A percentile compares a stretch with the other conserved stretches of the same genome.
Evolutionary conservation across 805 yeast species (phyloP).

Genomic region (Kazachstania africana): DNA sequence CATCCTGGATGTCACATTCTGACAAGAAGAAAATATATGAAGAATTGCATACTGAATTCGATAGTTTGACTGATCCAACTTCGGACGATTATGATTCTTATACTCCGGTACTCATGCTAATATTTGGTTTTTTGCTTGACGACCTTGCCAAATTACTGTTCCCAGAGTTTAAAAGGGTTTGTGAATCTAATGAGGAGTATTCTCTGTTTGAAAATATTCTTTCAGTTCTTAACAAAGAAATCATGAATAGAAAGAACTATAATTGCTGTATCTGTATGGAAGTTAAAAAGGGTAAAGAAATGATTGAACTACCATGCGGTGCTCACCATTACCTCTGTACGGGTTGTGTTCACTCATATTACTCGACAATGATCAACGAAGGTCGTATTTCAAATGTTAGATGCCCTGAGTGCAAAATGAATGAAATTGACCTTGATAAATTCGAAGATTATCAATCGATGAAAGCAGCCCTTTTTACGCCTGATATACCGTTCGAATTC

Average conservation of each 20-base stretch:
- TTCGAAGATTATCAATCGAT: conserved; percentile 23
- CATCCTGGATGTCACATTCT: conserved; percentile 23
- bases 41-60: conserved; percentile 26
- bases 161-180: conserved; percentile 3
- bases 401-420: conserved; percentile 41
- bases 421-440: conserved; percentile 9
- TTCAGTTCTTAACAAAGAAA: conserved; percentile 10
- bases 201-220: conserved; percentile 15
- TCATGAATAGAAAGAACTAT: conserved; percentile 30
- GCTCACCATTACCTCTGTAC: conserved; percentile 35
- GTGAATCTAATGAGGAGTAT: conserved; percentile 9
- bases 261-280: conserved; percentile 48
- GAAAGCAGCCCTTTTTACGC: conserved; percentile 30
- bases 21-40: conserved; percentile 8
- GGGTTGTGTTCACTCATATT: conserved; percentile 34
- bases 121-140: conserved; percentile 31
- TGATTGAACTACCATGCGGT: conserved; percentile 30
- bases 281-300: conserved; percentile 33
- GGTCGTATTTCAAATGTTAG: conserved; percentile 43
- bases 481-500: conserved; percentile 28
- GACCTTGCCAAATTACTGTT: conserved; percentile 12
- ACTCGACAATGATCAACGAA: conserved; percentile 29
- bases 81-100: conserved; percentile 11
- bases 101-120: conserved; percentile 29
- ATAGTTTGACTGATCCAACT: conserved; percentile 12